These are phyloP conservation scores for Mycena belliarum DNA, from an alignment of 768 basidiomycete genomes.

Conservation along the genomic window DNA sequence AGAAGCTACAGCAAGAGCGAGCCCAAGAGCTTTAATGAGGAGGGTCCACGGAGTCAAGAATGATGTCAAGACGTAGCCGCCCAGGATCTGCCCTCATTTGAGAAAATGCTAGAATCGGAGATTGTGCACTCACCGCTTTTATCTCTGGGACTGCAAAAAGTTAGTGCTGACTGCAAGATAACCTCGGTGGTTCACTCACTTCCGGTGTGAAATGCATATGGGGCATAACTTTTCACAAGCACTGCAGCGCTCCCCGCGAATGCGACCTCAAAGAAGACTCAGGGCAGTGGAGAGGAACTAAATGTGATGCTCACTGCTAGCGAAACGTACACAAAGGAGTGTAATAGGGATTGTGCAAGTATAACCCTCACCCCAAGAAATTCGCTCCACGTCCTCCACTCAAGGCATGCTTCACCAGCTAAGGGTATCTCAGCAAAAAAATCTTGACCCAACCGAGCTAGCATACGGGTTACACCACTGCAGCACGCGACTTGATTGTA, in stretches of 20 bases:
- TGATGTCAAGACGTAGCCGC: constrained; percentile 84
- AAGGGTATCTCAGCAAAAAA: constrained; percentile 9
- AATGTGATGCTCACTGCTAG: constrained; percentile 52
- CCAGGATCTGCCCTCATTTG: constrained; percentile 55
- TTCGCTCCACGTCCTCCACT: constrained; percentile 72
- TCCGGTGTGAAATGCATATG: constrained; percentile 80
- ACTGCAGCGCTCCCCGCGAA: constrained; percentile 67
- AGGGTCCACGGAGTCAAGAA: constrained; percentile 88
- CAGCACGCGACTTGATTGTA: constrained; percentile 75
- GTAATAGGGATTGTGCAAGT: constrained; percentile 61
- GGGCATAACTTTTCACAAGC: constrained; percentile 66
- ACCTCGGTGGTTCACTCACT: constrained; percentile 56
- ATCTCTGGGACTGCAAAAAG: constrained; percentile 68
- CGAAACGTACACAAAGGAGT: constrained; percentile 63
- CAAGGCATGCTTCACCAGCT: constrained; percentile 69
- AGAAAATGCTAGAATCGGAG: background rate
- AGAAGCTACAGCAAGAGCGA: constrained; percentile 83
- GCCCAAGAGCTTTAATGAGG: constrained; percentile 79
- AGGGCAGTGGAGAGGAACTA: background rate
- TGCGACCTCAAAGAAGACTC: constrained; percentile 41
- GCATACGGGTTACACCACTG: constrained; percentile 58
- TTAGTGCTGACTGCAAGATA: background rate
- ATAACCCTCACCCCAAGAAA: constrained; percentile 54
- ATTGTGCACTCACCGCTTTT: constrained; percentile 57
- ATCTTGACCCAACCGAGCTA: background rate